Base-by-base conservation (phyloP, 2,329 filamentous ascomycete species). In the Fusarium sp. region DNA sequence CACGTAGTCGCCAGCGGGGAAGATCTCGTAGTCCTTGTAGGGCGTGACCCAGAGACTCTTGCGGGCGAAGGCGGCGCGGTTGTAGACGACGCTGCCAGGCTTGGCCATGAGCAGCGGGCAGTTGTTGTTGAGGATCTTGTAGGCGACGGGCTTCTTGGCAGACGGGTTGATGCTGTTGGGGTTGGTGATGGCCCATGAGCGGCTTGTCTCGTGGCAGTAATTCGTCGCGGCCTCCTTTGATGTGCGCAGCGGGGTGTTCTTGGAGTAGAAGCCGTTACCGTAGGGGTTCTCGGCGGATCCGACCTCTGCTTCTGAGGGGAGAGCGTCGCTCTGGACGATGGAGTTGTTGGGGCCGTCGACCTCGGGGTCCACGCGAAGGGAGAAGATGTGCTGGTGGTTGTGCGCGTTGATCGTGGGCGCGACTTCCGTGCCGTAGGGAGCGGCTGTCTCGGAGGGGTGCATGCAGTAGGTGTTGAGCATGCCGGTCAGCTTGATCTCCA, bases 101-200 rank as follows among this genome's bases (percentile, higher is more conserved):
- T 94, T 96, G n/a, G 94, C 93, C 11, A 97, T 82, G 9, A 97
- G 81, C 1, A 83, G 81, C 0, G 94, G 92, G 0, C 94, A 90
- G 75, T 96, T 94, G 50, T 93, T 86, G 77, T 92, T 96, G 52
- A 97, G 92, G 3, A 97, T 88, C 83, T 97, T 97, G 80, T 97
- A 97, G 49, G 87, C 89, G 0, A 91, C 89, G 0, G 93, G 92
- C 80, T 96, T 96, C 77, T 92, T 89, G 79, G 90, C 94, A 80
- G 94, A 90, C 0, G 92, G 90, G 79, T 97, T 94, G 44, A 96
- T 76, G 77, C 91, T 93, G 81, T 85, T 91, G 70, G 90, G 90
- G 79, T 97, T 97, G 76, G 86, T 86, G 76, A 97, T 96, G 56
- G 97, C 94, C 94, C 94, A 97, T 0, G 94, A 94, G 20, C 94